A percentile compares a stretch with the other conserved stretches of the same genome.
Evolutionary conservation across 768 basidiomycete genomes (phyloP).

Genomic region (Phaeolepiota aurea): DNA sequence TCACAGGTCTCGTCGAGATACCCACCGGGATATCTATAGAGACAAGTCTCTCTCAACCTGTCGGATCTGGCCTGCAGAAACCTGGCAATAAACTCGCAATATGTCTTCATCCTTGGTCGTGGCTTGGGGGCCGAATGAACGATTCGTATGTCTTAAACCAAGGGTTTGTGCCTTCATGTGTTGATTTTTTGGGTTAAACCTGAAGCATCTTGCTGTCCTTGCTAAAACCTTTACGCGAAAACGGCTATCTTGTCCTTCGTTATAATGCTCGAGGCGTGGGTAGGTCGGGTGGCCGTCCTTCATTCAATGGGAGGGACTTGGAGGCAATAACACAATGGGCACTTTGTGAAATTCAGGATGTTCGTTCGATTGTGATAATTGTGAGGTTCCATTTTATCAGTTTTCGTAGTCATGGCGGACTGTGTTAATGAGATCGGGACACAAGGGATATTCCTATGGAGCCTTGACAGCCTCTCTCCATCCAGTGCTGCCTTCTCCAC

Average conservation of each 20-base stretch:
- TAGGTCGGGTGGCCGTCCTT: slow-evolving; percentile 61
- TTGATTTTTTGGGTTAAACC: slow-evolving; percentile 7
- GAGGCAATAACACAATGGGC: slow-evolving; percentile 53
- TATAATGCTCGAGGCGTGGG: slow-evolving; percentile 81
- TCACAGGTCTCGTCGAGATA: background rate
- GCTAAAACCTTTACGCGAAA: slow-evolving; percentile 27
- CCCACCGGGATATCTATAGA: slow-evolving; percentile 37
- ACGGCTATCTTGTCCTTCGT: slow-evolving; percentile 49
- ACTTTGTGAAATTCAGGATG: slow-evolving; percentile 27
- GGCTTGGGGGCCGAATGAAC: slow-evolving; percentile 69
- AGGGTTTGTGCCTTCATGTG: slow-evolving; percentile 6
- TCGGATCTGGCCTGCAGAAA: slow-evolving; percentile 3
- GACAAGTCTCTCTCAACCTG: slow-evolving; percentile 23
- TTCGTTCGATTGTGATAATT: slow-evolving; percentile 47
- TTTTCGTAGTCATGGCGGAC: background rate
- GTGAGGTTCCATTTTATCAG: slow-evolving; percentile 31
- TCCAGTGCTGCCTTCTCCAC: slow-evolving; percentile 38
- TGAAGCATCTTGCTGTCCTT: slow-evolving; percentile 39
- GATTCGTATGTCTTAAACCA: slow-evolving; percentile 64
- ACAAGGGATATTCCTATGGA: slow-evolving; percentile 80
- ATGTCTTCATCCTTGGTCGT: slow-evolving; percentile 82
- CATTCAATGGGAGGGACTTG: slow-evolving; percentile 70
- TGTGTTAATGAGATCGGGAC: slow-evolving; percentile 10
- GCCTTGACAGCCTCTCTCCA: slow-evolving; percentile 64
- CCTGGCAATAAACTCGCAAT: slow-evolving; percentile 43